These are phyloP conservation scores for Hericium alpestre DNA, from an alignment of 768 basidiomycete species.

Conservation along the genomic window DNA sequence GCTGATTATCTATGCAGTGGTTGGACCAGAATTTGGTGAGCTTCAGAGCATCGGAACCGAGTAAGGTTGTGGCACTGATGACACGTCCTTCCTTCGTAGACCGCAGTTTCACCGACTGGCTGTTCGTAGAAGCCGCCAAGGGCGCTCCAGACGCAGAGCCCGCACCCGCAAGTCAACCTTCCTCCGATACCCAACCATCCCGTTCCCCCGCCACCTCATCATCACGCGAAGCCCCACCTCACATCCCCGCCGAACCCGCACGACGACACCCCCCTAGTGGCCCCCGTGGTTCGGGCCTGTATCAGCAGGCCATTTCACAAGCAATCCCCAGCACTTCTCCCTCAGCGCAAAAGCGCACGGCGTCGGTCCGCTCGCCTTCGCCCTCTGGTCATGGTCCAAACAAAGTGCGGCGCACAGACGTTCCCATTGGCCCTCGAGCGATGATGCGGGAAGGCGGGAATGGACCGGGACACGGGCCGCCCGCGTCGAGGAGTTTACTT, in stretches of 20 bases:
- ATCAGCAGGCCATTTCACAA: slow-evolving; percentile 53
- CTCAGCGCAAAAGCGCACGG: slow-evolving; percentile 16
- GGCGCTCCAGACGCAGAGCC: slow-evolving; percentile 39
- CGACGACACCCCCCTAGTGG: slow-evolving; percentile 36
- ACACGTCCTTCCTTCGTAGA: slow-evolving; percentile 32
- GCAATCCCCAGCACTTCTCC: slow-evolving; percentile 10
- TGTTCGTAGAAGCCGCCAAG: slow-evolving; percentile 72
- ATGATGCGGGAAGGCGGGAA: slow-evolving; percentile 39
- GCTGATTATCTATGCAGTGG: slow-evolving; percentile 28
- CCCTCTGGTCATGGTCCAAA: slow-evolving; percentile 26
- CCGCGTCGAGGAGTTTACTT: slow-evolving; percentile 53
- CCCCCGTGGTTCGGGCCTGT: slow-evolving; percentile 45
- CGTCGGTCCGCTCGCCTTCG: slow-evolving; percentile 18
- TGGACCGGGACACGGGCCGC: no score
- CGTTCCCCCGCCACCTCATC: slow-evolving; percentile 14
- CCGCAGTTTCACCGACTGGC: slow-evolving; percentile 77
- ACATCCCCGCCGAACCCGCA: slow-evolving; percentile 24
- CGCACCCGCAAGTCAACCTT: slow-evolving; percentile 15
- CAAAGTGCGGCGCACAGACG: slow-evolving; percentile 63
- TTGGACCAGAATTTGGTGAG: slow-evolving; percentile 77
- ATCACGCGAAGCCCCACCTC: slow-evolving; percentile 20
- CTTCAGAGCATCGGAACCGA: slow-evolving; percentile 4
- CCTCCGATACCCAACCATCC: slow-evolving; percentile 21
- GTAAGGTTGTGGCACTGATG: background rate
- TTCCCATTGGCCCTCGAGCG: slow-evolving; percentile 79